Evolutionary conservation across 306 rosid species (phyloP).

Genomic region (Gillenia trifoliata): DNA sequence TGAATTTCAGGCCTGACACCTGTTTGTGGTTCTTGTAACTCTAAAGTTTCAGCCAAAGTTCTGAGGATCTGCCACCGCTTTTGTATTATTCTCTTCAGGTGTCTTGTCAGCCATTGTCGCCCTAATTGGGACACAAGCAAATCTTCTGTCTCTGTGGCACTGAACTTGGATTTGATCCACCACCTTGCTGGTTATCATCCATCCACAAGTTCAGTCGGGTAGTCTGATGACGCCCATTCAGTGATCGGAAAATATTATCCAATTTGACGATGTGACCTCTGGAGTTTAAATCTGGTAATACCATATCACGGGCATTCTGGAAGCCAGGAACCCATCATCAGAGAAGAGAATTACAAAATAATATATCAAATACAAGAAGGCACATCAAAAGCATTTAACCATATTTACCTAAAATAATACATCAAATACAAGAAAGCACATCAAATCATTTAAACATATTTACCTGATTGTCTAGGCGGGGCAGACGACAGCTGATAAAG

Average conservation of each 20-base stretch:
- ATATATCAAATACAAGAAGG: neutral
- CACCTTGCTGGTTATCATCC: conserved; percentile 67
- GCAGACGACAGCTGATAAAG: conserved; percentile 53
- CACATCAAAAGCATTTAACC: neutral
- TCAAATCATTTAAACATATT: neutral
- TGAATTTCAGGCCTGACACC: conserved; percentile 42
- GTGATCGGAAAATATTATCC: conserved; percentile 80
- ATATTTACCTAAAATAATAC: no score
- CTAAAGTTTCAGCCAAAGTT: conserved; percentile 42
- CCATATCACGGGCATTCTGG: conserved; percentile 37
- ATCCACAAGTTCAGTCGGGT: conserved; percentile 80
- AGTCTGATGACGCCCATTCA: conserved; percentile 94
- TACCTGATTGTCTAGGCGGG: conserved; percentile 57
- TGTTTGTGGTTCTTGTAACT: conserved; percentile 44
- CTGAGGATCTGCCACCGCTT: conserved; percentile 37
- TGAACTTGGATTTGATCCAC: conserved; percentile 57
- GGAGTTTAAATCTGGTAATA: conserved; percentile 47
- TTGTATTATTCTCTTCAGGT: conserved; percentile 41
- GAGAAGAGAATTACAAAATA: neutral
- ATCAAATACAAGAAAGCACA: no score
- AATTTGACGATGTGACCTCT: conserved; percentile 62
- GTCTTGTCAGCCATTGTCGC: conserved; percentile 54
- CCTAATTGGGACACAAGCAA: conserved; percentile 83
- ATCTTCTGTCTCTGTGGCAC: conserved; percentile 91
- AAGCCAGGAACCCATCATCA: conserved; percentile 11